phyloP scores from a whole-genome alignment of 1,284 basidiomycete species.

The Sanghuangporus weigelae region DNA sequence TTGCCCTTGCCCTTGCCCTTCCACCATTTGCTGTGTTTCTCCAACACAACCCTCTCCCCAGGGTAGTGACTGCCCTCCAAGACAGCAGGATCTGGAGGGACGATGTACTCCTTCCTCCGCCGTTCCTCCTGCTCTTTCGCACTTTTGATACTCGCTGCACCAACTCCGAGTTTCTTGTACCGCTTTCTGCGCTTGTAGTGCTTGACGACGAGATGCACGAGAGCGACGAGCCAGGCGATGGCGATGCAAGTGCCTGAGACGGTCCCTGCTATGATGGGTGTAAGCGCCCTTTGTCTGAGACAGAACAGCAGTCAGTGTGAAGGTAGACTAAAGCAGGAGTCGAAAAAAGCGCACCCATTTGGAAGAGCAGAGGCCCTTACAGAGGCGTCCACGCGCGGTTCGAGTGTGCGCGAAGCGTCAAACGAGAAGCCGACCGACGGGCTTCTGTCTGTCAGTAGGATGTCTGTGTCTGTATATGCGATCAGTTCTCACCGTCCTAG shows the following conservation, averaged over 20 bases:
- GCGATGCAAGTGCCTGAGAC: constrained; percentile 50
- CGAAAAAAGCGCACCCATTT: constrained; percentile 11
- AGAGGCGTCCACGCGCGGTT: constrained; percentile 10
- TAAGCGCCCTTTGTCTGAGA: constrained; percentile 48
- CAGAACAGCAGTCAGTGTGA: neutral
- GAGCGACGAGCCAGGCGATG: constrained; percentile 41
- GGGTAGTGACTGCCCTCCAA: constrained; percentile 41
- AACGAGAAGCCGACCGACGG: neutral
- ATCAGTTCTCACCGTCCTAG: neutral
- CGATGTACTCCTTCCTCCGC: constrained; percentile 35
- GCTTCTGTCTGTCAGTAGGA: neutral
- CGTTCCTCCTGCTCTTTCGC: constrained; percentile 22
- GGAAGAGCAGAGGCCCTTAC: constrained; percentile 16
- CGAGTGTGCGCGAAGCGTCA: neutral
- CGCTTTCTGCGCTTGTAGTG: constrained; percentile 29
- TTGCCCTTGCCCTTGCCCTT: constrained; percentile 6
- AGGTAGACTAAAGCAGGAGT: neutral
- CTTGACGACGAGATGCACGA: constrained; percentile 33
- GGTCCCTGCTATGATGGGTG: constrained; percentile 59
- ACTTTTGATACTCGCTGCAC: constrained; percentile 7
- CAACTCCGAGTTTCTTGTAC: constrained; percentile 23
- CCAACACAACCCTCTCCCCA: constrained; percentile 37
- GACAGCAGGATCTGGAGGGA: constrained; percentile 65
- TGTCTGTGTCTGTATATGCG: neutral
- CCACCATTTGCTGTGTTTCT: constrained; percentile 10